A percentile compares a stretch with the other conserved stretches of the same genome.
These are phyloP conservation scores for Penicillium sp. DNA, from an alignment of 2,329 filamentous ascomycete species.

Conservation along the genomic window DNA sequence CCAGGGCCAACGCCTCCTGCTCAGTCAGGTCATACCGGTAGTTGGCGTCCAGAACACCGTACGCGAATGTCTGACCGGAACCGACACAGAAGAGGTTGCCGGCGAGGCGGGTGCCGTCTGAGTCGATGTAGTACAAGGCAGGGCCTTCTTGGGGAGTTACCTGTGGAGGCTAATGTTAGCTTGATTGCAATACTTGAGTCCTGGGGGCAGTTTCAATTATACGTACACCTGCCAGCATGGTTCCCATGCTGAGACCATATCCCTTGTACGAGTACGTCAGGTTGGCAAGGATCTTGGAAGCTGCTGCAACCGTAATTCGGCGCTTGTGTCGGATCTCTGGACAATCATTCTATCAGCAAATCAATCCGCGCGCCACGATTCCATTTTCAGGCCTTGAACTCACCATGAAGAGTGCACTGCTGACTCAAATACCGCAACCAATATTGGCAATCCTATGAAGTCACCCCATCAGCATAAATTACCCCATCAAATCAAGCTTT, in stretches of 20 bases:
- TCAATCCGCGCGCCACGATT: not conserved
- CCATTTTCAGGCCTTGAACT: constrained; percentile 12
- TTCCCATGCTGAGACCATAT: constrained; percentile 98
- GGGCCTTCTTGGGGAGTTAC: constrained; percentile 80
- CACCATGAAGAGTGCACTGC: constrained; percentile 93
- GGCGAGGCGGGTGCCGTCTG: constrained; percentile 86
- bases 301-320: constrained; percentile 94
- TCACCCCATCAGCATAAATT: constrained; percentile 17
- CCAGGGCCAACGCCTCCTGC: constrained; percentile 88
- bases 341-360: constrained; percentile 6
- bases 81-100: constrained; percentile 99
- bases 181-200: not conserved
- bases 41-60: constrained; percentile 94
- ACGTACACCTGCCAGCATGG: constrained; percentile 97
- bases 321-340: constrained; percentile 92
- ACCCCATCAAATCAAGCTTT: not conserved
- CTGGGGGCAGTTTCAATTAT: constrained; percentile 47
- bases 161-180: constrained; percentile 23
- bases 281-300: constrained; percentile 98
- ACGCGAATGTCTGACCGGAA: constrained; percentile 97
- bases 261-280: constrained; percentile 98
- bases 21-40: constrained; percentile 87
- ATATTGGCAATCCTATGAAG: constrained; percentile 86
- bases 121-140: constrained; percentile 98
- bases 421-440: constrained; percentile 99